Evolutionary conservation across 1,284 basidiomycete species (phyloP), one percentile per base, ranked within the genome.

Genomic region (Ganoderma lucidum): DNA sequence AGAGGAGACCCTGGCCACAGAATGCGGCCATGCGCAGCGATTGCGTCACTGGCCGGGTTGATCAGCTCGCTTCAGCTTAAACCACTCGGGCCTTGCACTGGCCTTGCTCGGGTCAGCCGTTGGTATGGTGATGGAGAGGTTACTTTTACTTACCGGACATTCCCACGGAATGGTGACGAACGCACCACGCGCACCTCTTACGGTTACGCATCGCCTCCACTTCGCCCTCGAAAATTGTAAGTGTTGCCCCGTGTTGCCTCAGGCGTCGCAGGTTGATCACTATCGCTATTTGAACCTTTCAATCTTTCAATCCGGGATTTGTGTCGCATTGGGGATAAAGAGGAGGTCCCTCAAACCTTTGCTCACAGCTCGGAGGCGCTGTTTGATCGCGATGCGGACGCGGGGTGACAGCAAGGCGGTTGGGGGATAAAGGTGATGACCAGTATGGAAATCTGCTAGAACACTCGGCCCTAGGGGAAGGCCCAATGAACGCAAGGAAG

Each of bases 341-440:
- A 23, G 56, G 56, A 23, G 19, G 56, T 17, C 56, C 56, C 56
- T 59, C 35, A 17, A 59, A 59, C n/a, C n/a, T 59, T 59, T 19
- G 19, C 32, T 23, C 56, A 59, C 32, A n/a, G 39, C 39, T 61
- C 14, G n/a, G 19, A 17, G 59, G 23, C 59, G 39, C 59, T 23
- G 39, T 28, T 42, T 37, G 41, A 61, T 17, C 4, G 39, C 12
- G 59, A 41, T 61, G 37, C 14, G 39, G 59, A 42, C 23, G 39
- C 23, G 39, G 19, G 41, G 23, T 44, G 59, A 41, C 39, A 42
- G 35, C 35, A 8, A 35, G 56, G 35, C 37, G 59, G 39, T 17
- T 10, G 23, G 14, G 39, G 37, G 39, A 61, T 39, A 61, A 61
- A 44, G 59, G 59, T 39, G 39, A 42, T n/a, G 59, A 61, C 59